These are phyloP conservation scores for Aspergillus campestris DNA, from an alignment of 495 filamentous ascomycete species.

Conservation along the genomic window DNA sequence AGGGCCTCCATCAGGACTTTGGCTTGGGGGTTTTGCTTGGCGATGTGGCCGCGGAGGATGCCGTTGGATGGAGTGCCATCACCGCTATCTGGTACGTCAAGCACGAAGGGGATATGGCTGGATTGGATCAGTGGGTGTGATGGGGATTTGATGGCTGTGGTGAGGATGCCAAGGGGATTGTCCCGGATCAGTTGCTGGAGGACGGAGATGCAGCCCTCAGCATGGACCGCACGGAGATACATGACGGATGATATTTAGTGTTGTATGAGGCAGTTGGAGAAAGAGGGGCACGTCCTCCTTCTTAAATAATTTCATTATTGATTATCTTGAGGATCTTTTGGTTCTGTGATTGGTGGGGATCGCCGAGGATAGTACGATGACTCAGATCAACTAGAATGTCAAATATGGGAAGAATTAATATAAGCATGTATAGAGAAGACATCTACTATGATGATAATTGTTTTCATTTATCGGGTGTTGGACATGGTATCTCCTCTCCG, in stretches of 20 bases:
- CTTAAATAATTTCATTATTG: too few species aligned
- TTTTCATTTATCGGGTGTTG: too few species aligned
- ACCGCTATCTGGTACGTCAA: slow-evolving; percentile 32
- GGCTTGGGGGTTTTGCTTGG: slow-evolving; percentile 45
- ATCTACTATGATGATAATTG: too few species aligned
- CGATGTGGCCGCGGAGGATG: slow-evolving; percentile 46
- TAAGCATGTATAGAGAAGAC: too few species aligned
- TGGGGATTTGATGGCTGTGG: slow-evolving; percentile 41
- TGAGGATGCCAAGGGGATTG: slow-evolving; percentile 48
- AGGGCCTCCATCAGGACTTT: slow-evolving; percentile 45
- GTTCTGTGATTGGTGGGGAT: too few species aligned
- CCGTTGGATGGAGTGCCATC: slow-evolving; percentile 22
- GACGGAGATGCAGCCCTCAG: slow-evolving; percentile 28
- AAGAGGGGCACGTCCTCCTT: too few species aligned
- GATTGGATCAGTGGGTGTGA: slow-evolving; percentile 38
- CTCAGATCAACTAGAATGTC: too few species aligned
- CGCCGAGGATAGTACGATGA: too few species aligned
- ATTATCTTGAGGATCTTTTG: too few species aligned
- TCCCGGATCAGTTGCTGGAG: slow-evolving; percentile 41
- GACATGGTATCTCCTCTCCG: too few species aligned
- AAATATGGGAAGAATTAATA: too few species aligned
- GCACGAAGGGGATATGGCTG: slow-evolving; percentile 49
- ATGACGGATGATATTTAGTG: slow-evolving; percentile 16
- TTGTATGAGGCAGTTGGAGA: too few species aligned
- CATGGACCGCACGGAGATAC: slow-evolving; percentile 43